These are phyloP conservation scores for Diaporthe citriasiana DNA, from an alignment of 2,329 filamentous ascomycete genomes.

Conservation along the genomic window DNA sequence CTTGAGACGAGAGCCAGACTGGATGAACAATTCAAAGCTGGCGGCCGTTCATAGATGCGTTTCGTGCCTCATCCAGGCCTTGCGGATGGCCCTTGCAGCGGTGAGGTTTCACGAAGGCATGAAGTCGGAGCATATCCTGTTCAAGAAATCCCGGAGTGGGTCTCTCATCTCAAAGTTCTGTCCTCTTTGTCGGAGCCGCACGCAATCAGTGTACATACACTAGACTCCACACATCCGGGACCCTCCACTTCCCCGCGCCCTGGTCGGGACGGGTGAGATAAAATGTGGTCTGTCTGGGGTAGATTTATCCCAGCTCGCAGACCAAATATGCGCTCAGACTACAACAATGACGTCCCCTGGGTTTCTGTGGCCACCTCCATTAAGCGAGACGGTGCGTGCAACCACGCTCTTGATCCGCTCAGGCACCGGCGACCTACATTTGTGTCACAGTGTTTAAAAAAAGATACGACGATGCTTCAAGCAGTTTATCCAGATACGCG, in stretches of 20 bases:
- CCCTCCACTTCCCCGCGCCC: constrained; percentile 22
- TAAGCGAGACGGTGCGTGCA: background rate
- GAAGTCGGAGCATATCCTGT: constrained; percentile 35
- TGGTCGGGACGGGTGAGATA: background rate
- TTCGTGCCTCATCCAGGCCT: background rate
- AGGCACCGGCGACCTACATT: background rate
- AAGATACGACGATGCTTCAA: background rate
- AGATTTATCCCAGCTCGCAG: background rate
- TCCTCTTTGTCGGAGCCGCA: constrained; percentile 17
- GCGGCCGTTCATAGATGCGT: background rate
- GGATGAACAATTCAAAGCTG: background rate
- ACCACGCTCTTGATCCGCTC: background rate
- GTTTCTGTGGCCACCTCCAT: background rate
- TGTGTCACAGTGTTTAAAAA: background rate
- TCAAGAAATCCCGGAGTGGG: constrained; percentile 27
- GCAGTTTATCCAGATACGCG: background rate
- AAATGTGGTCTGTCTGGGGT: background rate
- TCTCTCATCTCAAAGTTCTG: background rate
- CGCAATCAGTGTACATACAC: no score
- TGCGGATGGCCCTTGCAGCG: background rate
- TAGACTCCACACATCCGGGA: constrained; percentile 1
- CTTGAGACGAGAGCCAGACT: background rate
- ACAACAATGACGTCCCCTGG: background rate
- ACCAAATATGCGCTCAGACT: background rate
- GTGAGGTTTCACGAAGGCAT: constrained; percentile 6